These are phyloP conservation scores for Castanea mollissima DNA, from an alignment of 306 rosid genomes.

Conservation along the genomic window DNA sequence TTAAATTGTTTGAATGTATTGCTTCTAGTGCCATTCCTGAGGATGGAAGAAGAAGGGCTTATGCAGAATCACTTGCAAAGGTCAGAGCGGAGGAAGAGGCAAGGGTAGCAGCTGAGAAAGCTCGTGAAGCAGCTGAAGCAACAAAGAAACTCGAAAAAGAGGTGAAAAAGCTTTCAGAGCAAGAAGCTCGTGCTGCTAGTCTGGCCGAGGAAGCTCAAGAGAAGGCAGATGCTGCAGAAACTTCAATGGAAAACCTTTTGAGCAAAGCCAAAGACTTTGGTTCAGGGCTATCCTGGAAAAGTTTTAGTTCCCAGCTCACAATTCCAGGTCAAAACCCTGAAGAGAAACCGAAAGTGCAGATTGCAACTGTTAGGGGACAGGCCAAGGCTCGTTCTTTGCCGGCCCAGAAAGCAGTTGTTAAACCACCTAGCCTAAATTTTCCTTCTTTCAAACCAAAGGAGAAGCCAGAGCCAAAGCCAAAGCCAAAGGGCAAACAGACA, in stretches of 20 bases:
- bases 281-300: slow-evolving; percentile 67
- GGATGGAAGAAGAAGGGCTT: slow-evolving; percentile 87
- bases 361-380: slow-evolving; percentile 92
- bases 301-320: slow-evolving; percentile 61
- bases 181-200: slow-evolving; percentile 49
- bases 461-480: slow-evolving; percentile 32
- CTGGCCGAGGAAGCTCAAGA: slow-evolving; percentile 59
- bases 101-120: slow-evolving; percentile 53
- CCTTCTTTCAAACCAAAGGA: slow-evolving; percentile 38
- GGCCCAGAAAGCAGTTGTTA: slow-evolving; percentile 54
- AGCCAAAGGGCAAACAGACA: slow-evolving; percentile 30
- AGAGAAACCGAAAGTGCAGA: slow-evolving; percentile 51
- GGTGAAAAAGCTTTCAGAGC: slow-evolving; percentile 49
- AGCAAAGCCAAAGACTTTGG: slow-evolving; percentile 71
- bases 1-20: not conserved
- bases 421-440: slow-evolving; percentile 31
- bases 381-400: slow-evolving; percentile 72
- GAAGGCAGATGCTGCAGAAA: slow-evolving; percentile 52
- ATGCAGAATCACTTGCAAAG: slow-evolving; percentile 57
- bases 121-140: slow-evolving; percentile 51
- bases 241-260: slow-evolving; percentile 53
- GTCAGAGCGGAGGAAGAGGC: slow-evolving; percentile 88
- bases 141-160: slow-evolving; percentile 59
- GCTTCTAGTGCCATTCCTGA: slow-evolving; percentile 64
- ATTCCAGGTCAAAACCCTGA: slow-evolving; percentile 44